These are phyloP conservation scores for Barbatosphaeria neglecta DNA, from an alignment of 495 filamentous ascomycete genomes.

Conservation along the genomic window DNA sequence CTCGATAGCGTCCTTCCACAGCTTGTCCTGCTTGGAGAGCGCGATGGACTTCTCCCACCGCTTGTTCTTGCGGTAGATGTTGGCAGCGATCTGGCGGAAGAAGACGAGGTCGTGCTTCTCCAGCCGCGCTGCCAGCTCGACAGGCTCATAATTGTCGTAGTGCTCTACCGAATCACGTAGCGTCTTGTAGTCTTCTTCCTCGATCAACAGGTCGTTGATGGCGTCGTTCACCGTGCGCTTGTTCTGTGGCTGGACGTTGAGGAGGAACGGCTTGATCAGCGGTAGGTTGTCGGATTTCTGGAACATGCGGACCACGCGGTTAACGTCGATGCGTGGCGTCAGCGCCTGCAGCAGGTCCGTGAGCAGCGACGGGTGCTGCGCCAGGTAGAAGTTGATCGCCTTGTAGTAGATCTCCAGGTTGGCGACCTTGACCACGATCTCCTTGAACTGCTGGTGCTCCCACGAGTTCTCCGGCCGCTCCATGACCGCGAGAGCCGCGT, in stretches of 20 bases:
- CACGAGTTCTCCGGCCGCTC: constrained; percentile 95
- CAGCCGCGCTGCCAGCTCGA: constrained; percentile 86
- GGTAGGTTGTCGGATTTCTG: constrained; percentile 97
- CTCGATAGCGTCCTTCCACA: constrained; percentile 99
- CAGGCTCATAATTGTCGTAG: constrained; percentile 96
- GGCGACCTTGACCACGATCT: constrained; percentile 94
- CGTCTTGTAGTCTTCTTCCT: constrained; percentile 99
- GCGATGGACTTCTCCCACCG: constrained; percentile 99
- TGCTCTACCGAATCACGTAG: constrained; percentile 95
- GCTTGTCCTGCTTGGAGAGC: constrained; percentile 96
- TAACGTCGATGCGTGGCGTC: constrained; percentile 91
- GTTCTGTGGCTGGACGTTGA: constrained; percentile 94
- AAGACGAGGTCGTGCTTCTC: constrained; percentile 97
- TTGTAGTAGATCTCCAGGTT: constrained; percentile 99
- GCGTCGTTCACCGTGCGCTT: constrained; percentile 97
- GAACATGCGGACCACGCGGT: constrained; percentile 96
- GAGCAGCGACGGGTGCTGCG: constrained; percentile 88
- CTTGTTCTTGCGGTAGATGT: constrained; percentile 99
- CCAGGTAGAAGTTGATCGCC: constrained; percentile 92
- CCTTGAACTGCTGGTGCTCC: constrained; percentile 99
- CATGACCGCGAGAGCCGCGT: constrained; percentile 97
- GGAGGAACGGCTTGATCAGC: constrained; percentile 96
- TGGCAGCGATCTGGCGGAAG: constrained; percentile 97
- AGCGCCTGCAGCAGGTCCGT: constrained; percentile 90
- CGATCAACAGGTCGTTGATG: constrained; percentile 95